Percentiles rank a stretch among this genome's conserved stretches.
Evolutionary conservation across 805 yeast genomes (phyloP).

Genomic region (Cyberlindnera maritima): DNA sequence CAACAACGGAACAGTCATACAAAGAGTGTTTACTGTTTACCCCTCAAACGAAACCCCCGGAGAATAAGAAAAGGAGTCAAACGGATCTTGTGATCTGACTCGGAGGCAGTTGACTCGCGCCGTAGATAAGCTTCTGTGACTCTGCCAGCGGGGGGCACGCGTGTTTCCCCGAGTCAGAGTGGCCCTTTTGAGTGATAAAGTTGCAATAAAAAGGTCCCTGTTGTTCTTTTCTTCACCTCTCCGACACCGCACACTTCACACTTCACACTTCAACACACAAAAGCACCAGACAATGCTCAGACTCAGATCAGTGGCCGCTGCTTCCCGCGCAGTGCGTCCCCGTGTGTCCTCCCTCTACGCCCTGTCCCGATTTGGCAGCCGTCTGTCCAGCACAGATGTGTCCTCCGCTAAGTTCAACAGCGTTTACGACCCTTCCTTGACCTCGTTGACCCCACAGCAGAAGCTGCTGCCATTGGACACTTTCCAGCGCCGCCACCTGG

Average conservation of each 20-base stretch:
- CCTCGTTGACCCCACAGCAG: slow-evolving; percentile 10
- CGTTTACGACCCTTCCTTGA: slow-evolving; percentile 43
- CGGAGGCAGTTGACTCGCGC: background rate
- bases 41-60: no score
- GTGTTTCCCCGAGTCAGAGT: background rate
- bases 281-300: slow-evolving; percentile 7
- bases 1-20: no score
- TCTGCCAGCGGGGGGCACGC: background rate
- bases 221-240: background rate
- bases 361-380: background rate
- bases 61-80: background rate
- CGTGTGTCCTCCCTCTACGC: background rate
- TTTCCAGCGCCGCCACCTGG: slow-evolving; percentile 87
- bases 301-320: slow-evolving; percentile 5
- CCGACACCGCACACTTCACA: background rate
- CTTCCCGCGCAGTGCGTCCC: slow-evolving; percentile 1
- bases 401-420: slow-evolving; percentile 50
- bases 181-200: no score
- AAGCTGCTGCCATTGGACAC: slow-evolving; percentile 58
- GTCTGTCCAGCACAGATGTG: slow-evolving; percentile 45
- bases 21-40: no score
- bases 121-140: background rate
- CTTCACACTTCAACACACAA: no score
- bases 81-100: background rate
- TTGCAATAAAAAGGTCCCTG: no score